Conservation (phyloP, 164 flowering plant species). For the Cinnamomum micranthum region DNA sequence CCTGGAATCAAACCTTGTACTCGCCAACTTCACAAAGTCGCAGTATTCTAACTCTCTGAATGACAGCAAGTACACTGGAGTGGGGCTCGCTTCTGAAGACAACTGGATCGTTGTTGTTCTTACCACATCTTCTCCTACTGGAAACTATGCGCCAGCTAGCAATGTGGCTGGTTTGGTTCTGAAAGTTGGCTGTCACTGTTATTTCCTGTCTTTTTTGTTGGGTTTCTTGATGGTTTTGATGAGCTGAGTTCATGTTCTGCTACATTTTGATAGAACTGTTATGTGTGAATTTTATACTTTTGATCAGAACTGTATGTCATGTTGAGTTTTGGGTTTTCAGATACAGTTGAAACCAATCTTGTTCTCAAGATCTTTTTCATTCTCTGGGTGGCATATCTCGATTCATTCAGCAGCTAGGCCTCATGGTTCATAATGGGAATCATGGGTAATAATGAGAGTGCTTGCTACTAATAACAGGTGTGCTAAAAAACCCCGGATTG, state of each 20-base stretch:
- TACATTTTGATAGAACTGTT: background rate
- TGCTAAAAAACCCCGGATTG: too few species aligned
- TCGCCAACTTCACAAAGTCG: constrained; percentile 63
- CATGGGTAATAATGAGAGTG: too few species aligned
- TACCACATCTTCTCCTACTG: constrained; percentile 42
- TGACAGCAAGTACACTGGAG: constrained; percentile 47
- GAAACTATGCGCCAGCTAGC: constrained; percentile 27
- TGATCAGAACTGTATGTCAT: background rate
- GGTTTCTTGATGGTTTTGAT: constrained; percentile 12
- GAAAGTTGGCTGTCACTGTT: background rate
- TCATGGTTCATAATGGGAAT: too few species aligned
- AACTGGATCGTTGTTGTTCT: constrained; percentile 68
- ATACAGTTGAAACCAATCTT: too few species aligned
- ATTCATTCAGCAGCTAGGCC: too few species aligned
- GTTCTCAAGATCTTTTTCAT: too few species aligned
- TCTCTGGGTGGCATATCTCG: too few species aligned
- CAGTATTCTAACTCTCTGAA: constrained; percentile 48
- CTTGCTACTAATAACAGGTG: too few species aligned
- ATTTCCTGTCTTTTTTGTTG: constrained; percentile 18
- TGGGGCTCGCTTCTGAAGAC: constrained; percentile 50
- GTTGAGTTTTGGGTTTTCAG: background rate
- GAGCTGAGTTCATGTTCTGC: constrained; percentile 4
- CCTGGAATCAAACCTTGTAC: constrained; percentile 42
- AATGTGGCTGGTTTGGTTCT: constrained; percentile 23
- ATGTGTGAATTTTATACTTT: background rate